phyloP scores from a whole-genome alignment of 345 rosid species.

The Gossypium anomalum region DNA sequence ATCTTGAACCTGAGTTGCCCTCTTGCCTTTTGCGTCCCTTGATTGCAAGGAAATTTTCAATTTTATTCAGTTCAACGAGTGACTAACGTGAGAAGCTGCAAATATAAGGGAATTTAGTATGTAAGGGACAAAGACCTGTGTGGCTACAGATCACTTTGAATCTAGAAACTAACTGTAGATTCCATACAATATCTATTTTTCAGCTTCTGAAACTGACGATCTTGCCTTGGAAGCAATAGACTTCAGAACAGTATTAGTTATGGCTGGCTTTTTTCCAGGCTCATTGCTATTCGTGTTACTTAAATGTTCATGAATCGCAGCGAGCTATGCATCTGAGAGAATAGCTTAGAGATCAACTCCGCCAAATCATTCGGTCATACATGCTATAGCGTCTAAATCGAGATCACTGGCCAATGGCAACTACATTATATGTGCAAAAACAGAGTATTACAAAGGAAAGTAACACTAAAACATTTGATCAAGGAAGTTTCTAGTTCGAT shows the following conservation, averaged over 20 bases:
- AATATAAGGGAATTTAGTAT: background rate
- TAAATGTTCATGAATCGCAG: conserved; percentile 75
- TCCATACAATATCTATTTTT: conserved; percentile 67
- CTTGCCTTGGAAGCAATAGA: conserved; percentile 67
- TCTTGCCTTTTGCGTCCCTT: conserved; percentile 72
- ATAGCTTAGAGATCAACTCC: conserved; percentile 98
- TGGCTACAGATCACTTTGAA: conserved; percentile 59
- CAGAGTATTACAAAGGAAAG: background rate
- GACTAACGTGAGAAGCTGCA: conserved; percentile 1
- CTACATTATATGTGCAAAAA: conserved; percentile 36
- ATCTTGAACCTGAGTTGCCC: conserved; percentile 41
- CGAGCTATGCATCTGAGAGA: conserved; percentile 85
- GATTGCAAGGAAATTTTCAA: conserved; percentile 32
- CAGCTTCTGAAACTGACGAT: conserved; percentile 80
- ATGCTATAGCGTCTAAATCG: conserved; percentile 60
- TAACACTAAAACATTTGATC: background rate
- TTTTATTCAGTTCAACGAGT: conserved; percentile 11
- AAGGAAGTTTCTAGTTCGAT: too few species aligned
- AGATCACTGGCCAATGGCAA: conserved; percentile 62
- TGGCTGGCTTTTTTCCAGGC: conserved; percentile 50
- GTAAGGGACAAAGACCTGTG: conserved; percentile 37
- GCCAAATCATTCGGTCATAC: conserved; percentile 77
- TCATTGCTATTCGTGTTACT: conserved; percentile 31
- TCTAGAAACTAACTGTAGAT: conserved; percentile 80
- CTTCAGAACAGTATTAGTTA: conserved; percentile 55